phyloP scores from a whole-genome alignment of 2,329 filamentous ascomycete genomes.

The Elsinoe perseae region DNA sequence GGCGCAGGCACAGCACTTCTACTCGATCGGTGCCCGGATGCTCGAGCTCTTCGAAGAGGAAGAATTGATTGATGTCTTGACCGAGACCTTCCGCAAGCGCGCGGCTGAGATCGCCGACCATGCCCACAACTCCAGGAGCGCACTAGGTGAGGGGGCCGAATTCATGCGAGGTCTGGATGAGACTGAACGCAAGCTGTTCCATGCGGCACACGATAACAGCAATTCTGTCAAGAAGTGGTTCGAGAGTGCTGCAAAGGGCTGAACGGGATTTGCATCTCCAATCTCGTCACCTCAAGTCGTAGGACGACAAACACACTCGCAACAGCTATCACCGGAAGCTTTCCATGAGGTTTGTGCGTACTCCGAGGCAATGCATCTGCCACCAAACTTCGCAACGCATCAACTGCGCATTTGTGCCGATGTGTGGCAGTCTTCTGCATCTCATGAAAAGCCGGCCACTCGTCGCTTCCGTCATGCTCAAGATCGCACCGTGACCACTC shows the following conservation, averaged over 20 bases:
- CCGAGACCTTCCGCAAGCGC: conserved; percentile 69
- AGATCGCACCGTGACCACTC: too few relatives aligned
- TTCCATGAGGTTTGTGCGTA: too few relatives aligned
- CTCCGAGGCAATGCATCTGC: too few relatives aligned
- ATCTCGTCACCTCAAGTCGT: too few relatives aligned
- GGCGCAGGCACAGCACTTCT: conserved; percentile 78
- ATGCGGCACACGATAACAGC: conserved; percentile 41
- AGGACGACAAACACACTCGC: too few relatives aligned
- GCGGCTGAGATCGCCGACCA: conserved; percentile 80
- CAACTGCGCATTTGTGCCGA: too few relatives aligned
- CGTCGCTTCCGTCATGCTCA: too few relatives aligned
- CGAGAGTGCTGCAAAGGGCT: conserved; percentile 22
- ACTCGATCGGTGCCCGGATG: conserved; percentile 74
- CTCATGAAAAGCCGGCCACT: too few relatives aligned
- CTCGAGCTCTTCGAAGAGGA: conserved; percentile 89
- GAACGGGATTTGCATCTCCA: background rate
- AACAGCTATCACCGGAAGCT: too few relatives aligned
- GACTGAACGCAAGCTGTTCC: conserved; percentile 62
- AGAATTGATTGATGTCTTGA: conserved; percentile 57
- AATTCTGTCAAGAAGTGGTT: conserved; percentile 40
- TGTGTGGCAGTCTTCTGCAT: too few relatives aligned
- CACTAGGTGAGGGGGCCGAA: conserved; percentile 53
- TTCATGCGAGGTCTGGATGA: conserved; percentile 86
- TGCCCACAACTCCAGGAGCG: conserved; percentile 66
- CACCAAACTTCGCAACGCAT: too few relatives aligned